Conservation (phyloP, 208 protist genomes). For the Trypanosoma platydactyli region DNA sequence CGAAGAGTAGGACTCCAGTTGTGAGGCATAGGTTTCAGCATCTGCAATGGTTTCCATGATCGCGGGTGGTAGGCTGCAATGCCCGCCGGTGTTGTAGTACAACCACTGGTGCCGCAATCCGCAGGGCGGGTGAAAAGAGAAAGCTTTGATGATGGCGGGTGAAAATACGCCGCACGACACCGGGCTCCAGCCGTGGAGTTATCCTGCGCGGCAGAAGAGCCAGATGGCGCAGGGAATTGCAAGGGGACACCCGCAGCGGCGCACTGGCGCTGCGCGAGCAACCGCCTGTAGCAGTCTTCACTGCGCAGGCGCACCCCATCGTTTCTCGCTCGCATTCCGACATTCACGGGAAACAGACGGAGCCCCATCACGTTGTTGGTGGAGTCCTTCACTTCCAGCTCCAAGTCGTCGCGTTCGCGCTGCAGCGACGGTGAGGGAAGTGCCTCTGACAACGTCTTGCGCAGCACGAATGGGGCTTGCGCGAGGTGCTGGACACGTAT, state of each 20-base stretch:
- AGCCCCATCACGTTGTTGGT: slow-evolving; percentile 69
- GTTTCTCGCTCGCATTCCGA: slow-evolving; percentile 41
- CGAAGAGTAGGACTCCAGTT: slow-evolving; percentile 56
- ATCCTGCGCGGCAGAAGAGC: not conserved
- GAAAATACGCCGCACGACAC: slow-evolving; percentile 28
- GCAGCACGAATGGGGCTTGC: slow-evolving; percentile 45
- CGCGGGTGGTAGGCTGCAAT: slow-evolving; percentile 22
- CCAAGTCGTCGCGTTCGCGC: slow-evolving; percentile 54
- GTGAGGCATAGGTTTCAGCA: slow-evolving; percentile 77
- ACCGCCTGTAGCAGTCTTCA: slow-evolving; percentile 57
- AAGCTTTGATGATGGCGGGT: slow-evolving; percentile 56
- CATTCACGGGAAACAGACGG: slow-evolving; percentile 69
- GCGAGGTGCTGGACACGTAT: slow-evolving; percentile 64
- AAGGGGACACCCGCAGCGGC: slow-evolving; percentile 32
- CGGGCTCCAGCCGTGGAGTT: not conserved
- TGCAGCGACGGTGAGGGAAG: slow-evolving; percentile 56
- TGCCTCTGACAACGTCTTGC: slow-evolving; percentile 54
- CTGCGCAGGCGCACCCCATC: slow-evolving; percentile 59
- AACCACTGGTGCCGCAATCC: slow-evolving; percentile 17
- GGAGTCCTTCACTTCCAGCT: slow-evolving; percentile 75
- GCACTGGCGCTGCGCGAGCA: slow-evolving; percentile 55
- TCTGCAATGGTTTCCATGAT: slow-evolving; percentile 65
- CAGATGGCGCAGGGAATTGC: slow-evolving; percentile 53
- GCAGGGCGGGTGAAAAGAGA: slow-evolving; percentile 74
- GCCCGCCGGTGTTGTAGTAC: not conserved